Evolutionary conservation across 106 monocot species (phyloP).

Genomic region (Dendrobium nobile): DNA sequence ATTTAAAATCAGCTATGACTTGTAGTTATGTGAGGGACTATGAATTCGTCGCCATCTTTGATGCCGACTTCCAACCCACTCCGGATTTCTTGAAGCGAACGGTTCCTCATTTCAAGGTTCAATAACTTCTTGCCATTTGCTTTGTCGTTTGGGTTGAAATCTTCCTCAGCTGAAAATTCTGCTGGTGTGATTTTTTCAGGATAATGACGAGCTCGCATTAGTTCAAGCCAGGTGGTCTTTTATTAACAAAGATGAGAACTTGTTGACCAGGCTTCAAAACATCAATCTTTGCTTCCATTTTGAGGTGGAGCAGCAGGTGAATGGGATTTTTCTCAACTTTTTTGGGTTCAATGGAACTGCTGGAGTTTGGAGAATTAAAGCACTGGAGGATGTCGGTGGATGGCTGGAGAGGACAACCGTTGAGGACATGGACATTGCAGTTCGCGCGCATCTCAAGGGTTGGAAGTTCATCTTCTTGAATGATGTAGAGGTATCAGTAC

Average conservation of each 20-base stretch:
- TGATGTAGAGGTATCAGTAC: constrained; percentile 71
- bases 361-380: constrained; percentile 95
- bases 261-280: constrained; percentile 89
- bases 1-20: constrained; percentile 90
- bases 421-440: constrained; percentile 19
- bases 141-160: too few species aligned
- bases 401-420: constrained; percentile 92
- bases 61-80: constrained; percentile 83
- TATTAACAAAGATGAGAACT: constrained; percentile 96
- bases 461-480: constrained; percentile 97
- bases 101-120: constrained; percentile 85
- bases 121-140: too few species aligned
- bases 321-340: constrained; percentile 88
- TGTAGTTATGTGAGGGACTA: constrained; percentile 92
- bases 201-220: constrained; percentile 70
- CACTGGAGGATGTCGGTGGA: constrained; percentile 82
- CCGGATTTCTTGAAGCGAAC: constrained; percentile 85
- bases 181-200: constrained; percentile 24
- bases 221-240: constrained; percentile 97
- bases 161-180: background rate
- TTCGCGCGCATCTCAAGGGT: constrained; percentile 36
- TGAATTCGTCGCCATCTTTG: constrained; percentile 94
- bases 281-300: constrained; percentile 98
- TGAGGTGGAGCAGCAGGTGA: constrained; percentile 99
- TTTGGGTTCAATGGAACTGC: constrained; percentile 98